Percentiles rank a stretch among this genome's conserved stretches.
These are phyloP conservation scores for Austropuccinia psidii DNA, from an alignment of 1,284 basidiomycete genomes.

Conservation along the genomic window DNA sequence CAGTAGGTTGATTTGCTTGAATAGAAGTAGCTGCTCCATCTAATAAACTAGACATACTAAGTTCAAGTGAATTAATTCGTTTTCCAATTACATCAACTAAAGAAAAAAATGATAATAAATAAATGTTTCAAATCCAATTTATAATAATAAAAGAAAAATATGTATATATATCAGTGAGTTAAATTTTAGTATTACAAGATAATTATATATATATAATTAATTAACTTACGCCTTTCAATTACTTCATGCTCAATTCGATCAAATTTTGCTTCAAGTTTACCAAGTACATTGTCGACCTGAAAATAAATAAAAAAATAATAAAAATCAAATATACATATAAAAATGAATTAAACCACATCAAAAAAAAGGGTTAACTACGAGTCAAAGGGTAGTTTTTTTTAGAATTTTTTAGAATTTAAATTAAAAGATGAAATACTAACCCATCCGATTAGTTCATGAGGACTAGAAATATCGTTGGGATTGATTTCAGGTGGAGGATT, in stretches of 20 bases:
- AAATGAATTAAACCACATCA: no score
- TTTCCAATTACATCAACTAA: constrained; percentile 17
- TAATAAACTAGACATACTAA: constrained; percentile 24
- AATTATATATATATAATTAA: neutral
- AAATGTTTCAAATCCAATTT: neutral
- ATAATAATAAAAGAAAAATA: neutral
- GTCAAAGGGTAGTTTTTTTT: neutral
- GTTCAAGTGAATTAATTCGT: constrained; percentile 29
- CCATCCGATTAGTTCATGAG: constrained; percentile 36
- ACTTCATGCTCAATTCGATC: constrained; percentile 16
- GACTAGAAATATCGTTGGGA: constrained; percentile 24
- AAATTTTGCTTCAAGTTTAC: constrained; percentile 30
- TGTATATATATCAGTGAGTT: neutral
- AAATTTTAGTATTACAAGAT: neutral
- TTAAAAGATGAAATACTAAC: neutral
- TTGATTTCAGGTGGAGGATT: constrained; percentile 17
- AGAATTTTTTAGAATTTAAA: neutral
- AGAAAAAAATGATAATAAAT: neutral
- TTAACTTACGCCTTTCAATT: constrained; percentile 16
- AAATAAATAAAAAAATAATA: neutral
- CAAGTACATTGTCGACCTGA: constrained; percentile 24
- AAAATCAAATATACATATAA: no score
- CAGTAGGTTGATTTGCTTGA: neutral
- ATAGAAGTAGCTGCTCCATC: constrained; percentile 10
- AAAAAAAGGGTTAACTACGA: neutral